Conservation (phyloP, 805 yeast genomes). For the Dipodascus geniculatus region DNA sequence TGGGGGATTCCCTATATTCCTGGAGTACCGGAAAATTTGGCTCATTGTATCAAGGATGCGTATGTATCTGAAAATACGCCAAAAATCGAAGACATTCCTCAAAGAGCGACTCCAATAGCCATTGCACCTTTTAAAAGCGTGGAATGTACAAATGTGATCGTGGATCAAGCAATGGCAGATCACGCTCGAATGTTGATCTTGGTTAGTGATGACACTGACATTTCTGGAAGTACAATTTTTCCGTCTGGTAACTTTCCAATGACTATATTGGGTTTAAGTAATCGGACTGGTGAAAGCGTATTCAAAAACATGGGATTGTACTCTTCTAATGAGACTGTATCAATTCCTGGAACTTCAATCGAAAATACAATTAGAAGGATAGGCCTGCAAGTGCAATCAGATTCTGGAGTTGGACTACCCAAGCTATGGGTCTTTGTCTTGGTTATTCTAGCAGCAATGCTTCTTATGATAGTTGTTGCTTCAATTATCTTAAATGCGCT, state of each 20-base stretch:
- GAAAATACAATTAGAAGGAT: not conserved
- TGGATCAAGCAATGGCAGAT: constrained; percentile 1
- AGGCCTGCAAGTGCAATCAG: not conserved
- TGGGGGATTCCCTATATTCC: constrained; percentile 1
- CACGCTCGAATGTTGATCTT: not conserved
- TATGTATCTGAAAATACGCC: not conserved
- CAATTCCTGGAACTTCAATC: not conserved
- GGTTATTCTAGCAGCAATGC: constrained; percentile 7
- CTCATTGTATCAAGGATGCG: not conserved
- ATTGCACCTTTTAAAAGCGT: not conserved
- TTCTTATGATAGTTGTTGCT: constrained; percentile 2
- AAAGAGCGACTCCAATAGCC: not conserved
- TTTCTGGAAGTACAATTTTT: not conserved
- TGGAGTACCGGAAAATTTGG: not conserved
- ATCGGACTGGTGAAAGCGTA: not conserved
- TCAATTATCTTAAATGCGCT: constrained; percentile 6
- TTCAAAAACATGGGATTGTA: not conserved
- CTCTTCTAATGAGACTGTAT: not conserved
- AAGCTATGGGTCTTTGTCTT: constrained; percentile 8
- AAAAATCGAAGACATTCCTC: not conserved
- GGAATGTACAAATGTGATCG: not conserved
- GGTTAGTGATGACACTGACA: not conserved
- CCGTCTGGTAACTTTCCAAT: not conserved
- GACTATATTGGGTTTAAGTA: not conserved
- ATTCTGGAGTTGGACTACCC: not conserved